Conservation (phyloP, 768 basidiomycete species). For the Amanita thiersii region DNA sequence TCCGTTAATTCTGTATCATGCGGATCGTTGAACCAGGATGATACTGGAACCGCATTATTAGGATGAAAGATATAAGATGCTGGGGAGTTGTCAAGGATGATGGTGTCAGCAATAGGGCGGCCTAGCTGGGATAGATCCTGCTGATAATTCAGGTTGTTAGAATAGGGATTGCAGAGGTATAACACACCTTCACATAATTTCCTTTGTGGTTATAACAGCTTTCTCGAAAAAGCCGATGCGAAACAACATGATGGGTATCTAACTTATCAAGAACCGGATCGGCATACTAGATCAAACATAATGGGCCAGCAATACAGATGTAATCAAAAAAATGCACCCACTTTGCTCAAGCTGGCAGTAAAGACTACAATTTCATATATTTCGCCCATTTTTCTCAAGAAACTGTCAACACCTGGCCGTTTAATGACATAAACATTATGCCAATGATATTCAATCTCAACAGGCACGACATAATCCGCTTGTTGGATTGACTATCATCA, state of each 20-base stretch:
- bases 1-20: constrained; percentile 98
- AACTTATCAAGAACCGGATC: constrained; percentile 98
- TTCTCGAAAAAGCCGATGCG: constrained; percentile 93
- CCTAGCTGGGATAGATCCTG: constrained; percentile 97
- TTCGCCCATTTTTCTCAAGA: constrained; percentile 97
- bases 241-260: constrained; percentile 85
- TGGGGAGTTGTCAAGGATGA: constrained; percentile 98
- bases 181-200: constrained; percentile 92
- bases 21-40: constrained; percentile 99
- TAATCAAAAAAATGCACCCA: constrained; percentile 23
- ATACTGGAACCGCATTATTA: constrained; percentile 97
- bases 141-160: constrained; percentile 7
- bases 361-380: constrained; percentile 98
- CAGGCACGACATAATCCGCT: constrained; percentile 97
- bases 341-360: constrained; percentile 97
- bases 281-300: constrained; percentile 69
- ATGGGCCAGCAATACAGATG: constrained; percentile 8
- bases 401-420: constrained; percentile 95
- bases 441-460: constrained; percentile 97
- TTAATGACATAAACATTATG: constrained; percentile 99
- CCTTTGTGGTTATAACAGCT: constrained; percentile 99
- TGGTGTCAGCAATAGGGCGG: constrained; percentile 86
- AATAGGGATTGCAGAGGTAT: background rate
- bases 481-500: constrained; percentile 73
- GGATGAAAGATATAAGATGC: constrained; percentile 99